Evolutionary conservation across 768 basidiomycete species (phyloP).

Genomic region (Pleurotus tuoliensis): DNA sequence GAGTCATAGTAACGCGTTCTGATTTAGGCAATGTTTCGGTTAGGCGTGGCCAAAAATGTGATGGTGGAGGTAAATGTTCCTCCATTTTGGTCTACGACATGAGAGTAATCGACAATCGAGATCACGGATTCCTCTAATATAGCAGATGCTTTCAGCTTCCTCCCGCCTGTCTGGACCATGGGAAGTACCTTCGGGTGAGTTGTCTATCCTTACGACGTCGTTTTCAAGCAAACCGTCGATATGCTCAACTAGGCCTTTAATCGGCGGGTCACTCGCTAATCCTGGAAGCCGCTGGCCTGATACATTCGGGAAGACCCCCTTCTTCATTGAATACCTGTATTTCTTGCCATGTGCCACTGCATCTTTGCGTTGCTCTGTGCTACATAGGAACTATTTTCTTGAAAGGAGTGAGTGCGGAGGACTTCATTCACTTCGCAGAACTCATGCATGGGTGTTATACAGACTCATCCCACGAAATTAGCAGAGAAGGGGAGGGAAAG

Average conservation of each 20-base stretch:
- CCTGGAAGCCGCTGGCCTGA: conserved; percentile 28
- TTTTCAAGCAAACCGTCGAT: background rate
- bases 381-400: conserved; percentile 17
- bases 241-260: conserved; percentile 16
- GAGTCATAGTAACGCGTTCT: background rate
- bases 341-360: conserved; percentile 25
- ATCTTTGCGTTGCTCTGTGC: conserved; percentile 3
- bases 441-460: background rate
- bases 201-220: background rate
- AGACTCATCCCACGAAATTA: background rate
- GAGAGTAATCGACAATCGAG: conserved; percentile 12
- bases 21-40: background rate
- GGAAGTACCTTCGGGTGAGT: conserved; percentile 23
- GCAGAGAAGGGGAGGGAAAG: background rate
- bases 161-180: conserved; percentile 23
- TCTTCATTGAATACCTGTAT: conserved; percentile 30
- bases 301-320: conserved; percentile 19
- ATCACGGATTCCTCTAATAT: conserved; percentile 24
- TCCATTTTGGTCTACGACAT: background rate
- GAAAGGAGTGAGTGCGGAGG: conserved; percentile 21
- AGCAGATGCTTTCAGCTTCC: conserved; percentile 23
- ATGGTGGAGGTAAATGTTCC: conserved; percentile 23
- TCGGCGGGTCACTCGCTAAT: conserved; percentile 29
- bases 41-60: conserved; percentile 25
- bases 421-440: background rate